Base-by-base conservation (phyloP, 139 green algal genomes). In the Chlorella vulgaris region DNA sequence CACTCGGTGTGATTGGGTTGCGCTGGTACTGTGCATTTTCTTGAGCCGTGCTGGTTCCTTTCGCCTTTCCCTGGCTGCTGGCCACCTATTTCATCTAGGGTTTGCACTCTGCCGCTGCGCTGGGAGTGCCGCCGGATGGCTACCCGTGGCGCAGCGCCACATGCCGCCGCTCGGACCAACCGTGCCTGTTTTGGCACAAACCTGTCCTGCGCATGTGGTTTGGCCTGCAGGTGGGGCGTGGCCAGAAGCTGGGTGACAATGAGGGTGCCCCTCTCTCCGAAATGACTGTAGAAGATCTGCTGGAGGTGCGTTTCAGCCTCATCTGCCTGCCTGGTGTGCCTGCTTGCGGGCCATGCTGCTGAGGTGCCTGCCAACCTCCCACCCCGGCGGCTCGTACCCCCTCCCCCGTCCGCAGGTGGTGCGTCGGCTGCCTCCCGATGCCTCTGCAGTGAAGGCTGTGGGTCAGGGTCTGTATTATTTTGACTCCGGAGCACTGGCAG, bases 401-500 rank as follows among this genome's bases (percentile, higher is more conserved):
- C 18, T 65, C 55, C 5, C 22, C 18, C 21, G 5, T 65, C n/a
- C 31, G 2, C 74, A 80, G 74, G 80, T 89, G 26, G 81, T 94
- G 35, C 79, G 84, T n/a, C 67, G 68, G 19, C 85, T 94, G 66
- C 86, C 90, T 31, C 75, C 89, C 29, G 87, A 89, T 28, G 81
- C 84, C 6, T 86, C 77, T 33, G 89, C 86, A 3, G 65, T 91
- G n/a, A 63, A 85, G 33, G 90, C 88, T 3, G 58, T 93, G 10
- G 60, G 43, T 33, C 77, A 83, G 78, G 93, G 89, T 13, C 86
- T 97, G 35, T 89, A 91, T 71, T 93, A 88, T 76, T 83, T 97
- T 22, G 94, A 97, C 81, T 88, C 73, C 69, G 87, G 86, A 13
- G 94, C 93, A 0, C 80, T 92, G 35, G 93, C 94, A 2, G 92